Evolutionary conservation across 2,329 filamentous ascomycete species (phyloP).

Genomic region (Aureobasidium sp.): DNA sequence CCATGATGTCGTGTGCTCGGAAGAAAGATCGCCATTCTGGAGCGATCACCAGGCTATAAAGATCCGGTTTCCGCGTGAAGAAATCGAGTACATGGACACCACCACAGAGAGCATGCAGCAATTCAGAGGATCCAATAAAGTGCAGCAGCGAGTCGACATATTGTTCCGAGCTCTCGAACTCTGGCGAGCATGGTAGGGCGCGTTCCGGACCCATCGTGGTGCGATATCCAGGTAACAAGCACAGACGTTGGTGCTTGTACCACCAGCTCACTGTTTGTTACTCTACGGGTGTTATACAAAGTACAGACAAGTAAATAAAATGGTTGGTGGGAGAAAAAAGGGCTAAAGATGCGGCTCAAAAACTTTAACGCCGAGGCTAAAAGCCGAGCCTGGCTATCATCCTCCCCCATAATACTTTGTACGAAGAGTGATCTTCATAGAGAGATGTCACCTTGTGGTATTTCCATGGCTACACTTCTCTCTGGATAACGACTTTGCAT

Average conservation of each 20-base stretch:
- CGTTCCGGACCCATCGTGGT: constrained; percentile 37
- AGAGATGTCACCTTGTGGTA: too few relatives aligned
- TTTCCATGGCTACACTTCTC: too few relatives aligned
- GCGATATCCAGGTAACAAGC: too few relatives aligned
- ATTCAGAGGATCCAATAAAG: constrained; percentile 63
- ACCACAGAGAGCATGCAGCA: constrained; percentile 84
- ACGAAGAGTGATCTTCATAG: too few relatives aligned
- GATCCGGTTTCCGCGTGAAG: constrained; percentile 73
- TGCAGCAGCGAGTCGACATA: constrained; percentile 71
- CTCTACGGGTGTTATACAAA: neutral
- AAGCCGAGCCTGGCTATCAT: neutral
- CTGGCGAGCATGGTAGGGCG: constrained; percentile 57
- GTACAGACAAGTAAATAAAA: neutral
- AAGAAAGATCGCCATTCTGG: constrained; percentile 77
- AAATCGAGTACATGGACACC: constrained; percentile 98
- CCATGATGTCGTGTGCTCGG: constrained; percentile 58
- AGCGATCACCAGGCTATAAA: constrained; percentile 71
- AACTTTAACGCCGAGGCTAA: neutral
- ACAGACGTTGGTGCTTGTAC: neutral
- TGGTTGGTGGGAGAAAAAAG: neutral
- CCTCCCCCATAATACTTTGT: too few relatives aligned
- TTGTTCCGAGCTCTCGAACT: constrained; percentile 59
- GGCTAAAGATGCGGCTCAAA: neutral
- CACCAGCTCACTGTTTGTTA: neutral
- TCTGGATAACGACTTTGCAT: too few relatives aligned